Conservation (phyloP, 129 eudicot genomes). For the Arctium minus region DNA sequence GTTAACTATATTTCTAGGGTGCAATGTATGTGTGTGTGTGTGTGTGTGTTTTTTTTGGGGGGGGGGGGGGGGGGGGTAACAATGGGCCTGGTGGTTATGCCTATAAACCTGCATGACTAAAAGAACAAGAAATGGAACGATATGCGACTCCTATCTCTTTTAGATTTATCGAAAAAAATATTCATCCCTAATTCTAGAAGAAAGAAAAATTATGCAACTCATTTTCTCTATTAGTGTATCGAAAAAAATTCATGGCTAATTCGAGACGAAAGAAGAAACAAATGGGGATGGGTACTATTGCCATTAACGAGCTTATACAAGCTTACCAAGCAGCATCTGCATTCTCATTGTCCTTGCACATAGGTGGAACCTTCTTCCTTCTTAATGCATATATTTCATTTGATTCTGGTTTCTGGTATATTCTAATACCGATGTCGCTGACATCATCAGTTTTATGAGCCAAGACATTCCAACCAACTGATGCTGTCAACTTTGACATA, state of each 20-base stretch:
- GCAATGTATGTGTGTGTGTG: no score
- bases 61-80: no score
- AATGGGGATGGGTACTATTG: not conserved
- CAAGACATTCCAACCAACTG: slow-evolving; percentile 90
- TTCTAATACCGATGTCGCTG: slow-evolving; percentile 75
- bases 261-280: no score
- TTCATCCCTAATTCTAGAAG: no score
- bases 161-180: no score
- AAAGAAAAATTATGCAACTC: not conserved
- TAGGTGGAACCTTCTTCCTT: slow-evolving; percentile 77
- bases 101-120: no score
- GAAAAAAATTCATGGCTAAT: not conserved
- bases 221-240: not conserved
- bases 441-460: slow-evolving; percentile 92
- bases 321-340: slow-evolving; percentile 94
- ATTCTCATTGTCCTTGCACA: slow-evolving; percentile 89
- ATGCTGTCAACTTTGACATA: slow-evolving; percentile 69
- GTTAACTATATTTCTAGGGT: no score
- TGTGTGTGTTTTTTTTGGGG: no score
- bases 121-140: no score
- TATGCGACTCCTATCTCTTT: no score
- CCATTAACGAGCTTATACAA: not conserved
- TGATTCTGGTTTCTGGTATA: slow-evolving; percentile 90
- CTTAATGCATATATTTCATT: slow-evolving; percentile 73
- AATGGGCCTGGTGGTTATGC: no score